Base-by-base conservation (phyloP, 2,329 filamentous ascomycete genomes). In the Rugonectria rugulosa region DNA sequence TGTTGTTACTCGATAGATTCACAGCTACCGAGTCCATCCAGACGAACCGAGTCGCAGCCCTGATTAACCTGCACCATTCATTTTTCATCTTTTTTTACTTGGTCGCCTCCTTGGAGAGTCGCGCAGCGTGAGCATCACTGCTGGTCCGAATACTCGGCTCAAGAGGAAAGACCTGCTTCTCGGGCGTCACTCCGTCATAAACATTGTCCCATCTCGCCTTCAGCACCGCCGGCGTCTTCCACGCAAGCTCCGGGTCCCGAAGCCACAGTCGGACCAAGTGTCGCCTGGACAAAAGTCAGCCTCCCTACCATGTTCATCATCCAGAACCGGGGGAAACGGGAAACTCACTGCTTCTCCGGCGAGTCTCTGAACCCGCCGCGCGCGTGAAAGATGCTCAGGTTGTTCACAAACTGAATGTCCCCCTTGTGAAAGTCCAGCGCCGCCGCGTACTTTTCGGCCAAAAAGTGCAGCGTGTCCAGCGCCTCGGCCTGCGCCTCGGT, bases 401-500 rank as follows among this genome's bases (percentile, higher is more conserved):
- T 85, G 59, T 85, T 85, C 23, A 79, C 75, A 51, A 78, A 85
- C 56, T 81, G 79, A 11, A 85, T 78, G 60, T 85, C 82, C 1
- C 81, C 81, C 53, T 76, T 75, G 34, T 77, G 73, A 41, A 82
- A 80, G 53, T 78, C 69, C 14, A 80, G 76, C 3, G 76, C 69
- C 1, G 78, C 72, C 14, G 72, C 74, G 59, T 77, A 75, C 52
- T 75, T 77, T 51, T 81, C 77, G 5, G 78, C 80, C 0, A 78
- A 71, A 53, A 78, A 81, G 61, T 83, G 79, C 41, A 84, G 63
- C 0, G 79, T 75, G 55, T 83, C 80, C 3, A 84, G 72, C 0
- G 81, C 81, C 57, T 83, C 81, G 5, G 79, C 77, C 59, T 84
- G 81, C 0, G 78, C 78, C 56, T 82, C 78, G 0, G 78, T 80